These are phyloP conservation scores for Puccinia hordei DNA, from an alignment of 1,284 basidiomycete species.

Conservation along the genomic window DNA sequence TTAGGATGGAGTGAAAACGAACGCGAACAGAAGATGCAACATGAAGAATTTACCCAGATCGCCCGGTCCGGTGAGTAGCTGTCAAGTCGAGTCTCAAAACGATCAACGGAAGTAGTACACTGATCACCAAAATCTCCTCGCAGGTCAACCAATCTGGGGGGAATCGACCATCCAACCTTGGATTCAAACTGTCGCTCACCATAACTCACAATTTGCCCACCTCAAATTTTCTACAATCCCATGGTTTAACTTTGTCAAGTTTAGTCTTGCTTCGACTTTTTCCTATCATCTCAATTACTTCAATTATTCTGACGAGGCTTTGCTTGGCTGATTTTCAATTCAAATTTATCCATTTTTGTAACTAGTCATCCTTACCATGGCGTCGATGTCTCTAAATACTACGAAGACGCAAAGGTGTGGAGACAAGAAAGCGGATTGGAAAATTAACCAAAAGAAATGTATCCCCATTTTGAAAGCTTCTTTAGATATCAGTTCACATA, in stretches of 20 bases:
- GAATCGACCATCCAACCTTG: slow-evolving; percentile 77
- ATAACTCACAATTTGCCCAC: slow-evolving; percentile 90
- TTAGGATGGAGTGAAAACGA: slow-evolving; percentile 95
- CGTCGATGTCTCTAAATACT: slow-evolving; percentile 47
- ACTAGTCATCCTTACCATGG: slow-evolving; percentile 49
- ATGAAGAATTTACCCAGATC: slow-evolving; percentile 53
- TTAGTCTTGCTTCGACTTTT: slow-evolving; percentile 13
- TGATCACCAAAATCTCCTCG: slow-evolving; percentile 60
- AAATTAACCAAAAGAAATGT: slow-evolving; percentile 17
- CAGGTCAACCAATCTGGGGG: slow-evolving; percentile 82
- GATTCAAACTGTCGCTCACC: slow-evolving; percentile 83
- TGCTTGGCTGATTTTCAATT: neutral
- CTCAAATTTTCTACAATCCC: slow-evolving; percentile 55
- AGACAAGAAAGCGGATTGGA: slow-evolving; percentile 45
- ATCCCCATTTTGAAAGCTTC: neutral
- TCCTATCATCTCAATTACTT: neutral
- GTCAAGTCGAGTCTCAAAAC: slow-evolving; percentile 69
- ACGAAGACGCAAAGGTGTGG: slow-evolving; percentile 46
- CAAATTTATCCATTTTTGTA: neutral
- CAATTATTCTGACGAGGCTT: neutral
- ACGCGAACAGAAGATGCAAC: slow-evolving; percentile 41
- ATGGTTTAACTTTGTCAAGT: slow-evolving; percentile 46
- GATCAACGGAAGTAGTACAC: slow-evolving; percentile 72
- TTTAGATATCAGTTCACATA: neutral
- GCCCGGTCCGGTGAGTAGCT: slow-evolving; percentile 53